Conservation (phyloP, 78 protist genomes). For the Dictyostelium purpureum region DNA sequence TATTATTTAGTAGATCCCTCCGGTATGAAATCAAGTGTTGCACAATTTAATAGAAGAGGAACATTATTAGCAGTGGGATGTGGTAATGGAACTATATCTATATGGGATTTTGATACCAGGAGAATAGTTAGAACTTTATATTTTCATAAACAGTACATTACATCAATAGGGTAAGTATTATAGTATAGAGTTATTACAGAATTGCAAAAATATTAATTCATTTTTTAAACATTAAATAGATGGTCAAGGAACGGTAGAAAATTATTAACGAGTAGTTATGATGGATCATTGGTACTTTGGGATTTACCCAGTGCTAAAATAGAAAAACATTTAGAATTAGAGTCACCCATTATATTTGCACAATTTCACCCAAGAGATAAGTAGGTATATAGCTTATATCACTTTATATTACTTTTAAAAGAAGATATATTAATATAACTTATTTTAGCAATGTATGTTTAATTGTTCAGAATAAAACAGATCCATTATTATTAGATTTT, state of each 20-base stretch:
- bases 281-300: slow-evolving; percentile 70
- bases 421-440: neutral
- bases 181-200: neutral
- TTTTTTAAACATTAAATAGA: neutral
- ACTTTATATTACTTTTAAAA: neutral
- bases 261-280: slow-evolving; percentile 29
- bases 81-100: slow-evolving; percentile 45
- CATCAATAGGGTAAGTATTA: slow-evolving; percentile 23
- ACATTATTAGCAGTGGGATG: slow-evolving; percentile 83
- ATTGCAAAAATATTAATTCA: neutral
- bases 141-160: slow-evolving; percentile 31
- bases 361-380: slow-evolving; percentile 81
- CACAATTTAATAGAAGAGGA: slow-evolving; percentile 85
- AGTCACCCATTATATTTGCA: slow-evolving; percentile 11
- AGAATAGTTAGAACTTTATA: slow-evolving; percentile 17
- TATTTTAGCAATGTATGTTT: neutral
- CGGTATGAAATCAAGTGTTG: slow-evolving; percentile 17
- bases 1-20: slow-evolving; percentile 25
- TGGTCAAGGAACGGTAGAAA: slow-evolving; percentile 80
- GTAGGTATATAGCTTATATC: slow-evolving; percentile 5
- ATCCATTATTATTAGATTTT: slow-evolving; percentile 17
- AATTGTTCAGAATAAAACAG: neutral
- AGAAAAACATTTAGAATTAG: slow-evolving; percentile 3
- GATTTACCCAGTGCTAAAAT: slow-evolving; percentile 30
- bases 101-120: slow-evolving; percentile 87